phyloP scores from a whole-genome alignment of 352 stramenopile species.

The Elongisporangium undulatum region DNA sequence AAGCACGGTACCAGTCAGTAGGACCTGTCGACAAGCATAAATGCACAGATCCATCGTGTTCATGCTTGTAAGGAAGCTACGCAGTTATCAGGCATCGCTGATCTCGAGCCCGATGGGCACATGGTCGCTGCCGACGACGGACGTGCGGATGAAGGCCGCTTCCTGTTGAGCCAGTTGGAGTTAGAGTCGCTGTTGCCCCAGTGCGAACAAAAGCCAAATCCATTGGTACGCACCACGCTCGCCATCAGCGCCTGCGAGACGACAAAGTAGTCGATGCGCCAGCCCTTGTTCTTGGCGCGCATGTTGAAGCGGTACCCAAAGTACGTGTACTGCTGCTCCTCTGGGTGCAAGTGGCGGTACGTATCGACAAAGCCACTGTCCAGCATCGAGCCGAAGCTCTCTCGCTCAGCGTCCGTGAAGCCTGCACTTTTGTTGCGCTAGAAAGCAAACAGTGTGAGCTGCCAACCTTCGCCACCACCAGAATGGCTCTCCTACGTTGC shows the following conservation, averaged over 20 bases:
- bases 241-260: conserved; percentile 52
- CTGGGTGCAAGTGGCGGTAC: conserved; percentile 60
- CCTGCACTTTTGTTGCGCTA: conserved; percentile 67
- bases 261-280: conserved; percentile 85
- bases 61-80: background rate
- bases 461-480: background rate
- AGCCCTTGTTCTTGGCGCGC: conserved; percentile 82
- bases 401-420: conserved; percentile 76
- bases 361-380: conserved; percentile 67
- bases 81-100: conserved; percentile 2
- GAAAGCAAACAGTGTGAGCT: background rate
- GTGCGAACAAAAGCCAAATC: conserved; percentile 4
- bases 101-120: conserved; percentile 72
- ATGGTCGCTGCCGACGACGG: conserved; percentile 73
- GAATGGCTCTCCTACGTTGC: conserved; percentile 34
- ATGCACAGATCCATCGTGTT: background rate
- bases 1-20: background rate
- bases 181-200: background rate
- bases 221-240: conserved; percentile 41
- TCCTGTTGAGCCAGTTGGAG: conserved; percentile 15
- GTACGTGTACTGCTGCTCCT: conserved; percentile 70
- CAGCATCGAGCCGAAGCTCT: conserved; percentile 67
- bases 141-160: conserved; percentile 53
- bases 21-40: background rate
- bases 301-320: conserved; percentile 81